Evolutionary conservation across 2,329 filamentous ascomycete species (phyloP), one percentile per base, ranked within the genome.

Genomic region (Fusarium sp.): DNA sequence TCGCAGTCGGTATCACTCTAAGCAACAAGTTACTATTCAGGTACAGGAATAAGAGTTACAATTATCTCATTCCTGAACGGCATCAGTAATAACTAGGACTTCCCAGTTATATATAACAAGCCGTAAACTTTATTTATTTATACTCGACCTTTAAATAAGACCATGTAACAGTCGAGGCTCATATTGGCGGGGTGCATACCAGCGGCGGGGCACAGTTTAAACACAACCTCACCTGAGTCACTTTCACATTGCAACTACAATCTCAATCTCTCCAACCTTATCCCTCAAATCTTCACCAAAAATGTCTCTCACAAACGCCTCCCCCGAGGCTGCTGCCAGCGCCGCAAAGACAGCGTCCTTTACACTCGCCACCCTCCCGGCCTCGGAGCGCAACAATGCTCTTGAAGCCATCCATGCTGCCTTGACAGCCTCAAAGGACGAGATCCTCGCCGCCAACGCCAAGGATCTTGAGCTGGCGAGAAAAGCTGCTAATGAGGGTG

Each of bases 281-380:
- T 60, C 59, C 73, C 23, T 60, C 33, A 40, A 15, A 18, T 18
- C 23, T 3, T 4, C 15, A 15, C 62, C 46, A 14, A 60, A 50
- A 41, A 97, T 98, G 96, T 97, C 95, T 73, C 87, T 98, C 64
- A 97, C 95, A 52, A 95, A 93, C 80, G 93, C 92, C 58, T 92
- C 91, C 35, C 93, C 95, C 50, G 85, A 89, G 60, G 90, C 94
- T 72, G 92, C 93, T 56, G 95, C 95, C 40, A 87, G 86, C 76
- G 88, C 91, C 50, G 95, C 95, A 68, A 94, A 94, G 78, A 83
- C 88, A 49, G 93, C 95, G 18, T 97, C 96, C 35, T 92, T 94
- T 78, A 88, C 89, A 56, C 89, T 99, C 46, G 94, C 94, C 52
- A 92, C 93, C 3, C 89, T 98, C 52, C 88, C 94, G 6, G 89